A percentile compares a stretch with the other conserved stretches of the same genome.
phyloP scores from a whole-genome alignment of 2,329 filamentous ascomycete genomes.

The Penicillium psychrosexuale region DNA sequence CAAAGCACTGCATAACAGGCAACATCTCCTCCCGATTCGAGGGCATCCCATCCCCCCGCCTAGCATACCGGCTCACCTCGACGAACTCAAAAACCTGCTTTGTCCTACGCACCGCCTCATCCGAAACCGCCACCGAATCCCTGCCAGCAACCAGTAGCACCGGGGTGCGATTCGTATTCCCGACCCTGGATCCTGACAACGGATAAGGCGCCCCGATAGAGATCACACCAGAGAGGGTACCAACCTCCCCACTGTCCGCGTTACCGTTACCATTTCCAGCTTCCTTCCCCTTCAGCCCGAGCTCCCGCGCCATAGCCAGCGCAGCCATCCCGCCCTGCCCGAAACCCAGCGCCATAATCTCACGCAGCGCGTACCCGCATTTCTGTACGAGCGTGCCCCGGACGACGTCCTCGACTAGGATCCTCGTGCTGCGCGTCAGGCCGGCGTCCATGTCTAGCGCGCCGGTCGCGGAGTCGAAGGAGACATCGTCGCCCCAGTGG shows the following conservation, averaged over 20 bases:
- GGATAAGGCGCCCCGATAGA: conserved; percentile 45
- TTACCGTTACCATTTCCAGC: not conserved
- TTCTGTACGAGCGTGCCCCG: conserved; percentile 50
- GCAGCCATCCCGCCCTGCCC: conserved; percentile 66
- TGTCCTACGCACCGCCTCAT: conserved; percentile 61
- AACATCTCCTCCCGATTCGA: conserved; percentile 77
- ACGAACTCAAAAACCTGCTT: conserved; percentile 66
- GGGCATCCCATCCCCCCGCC: conserved; percentile 78
- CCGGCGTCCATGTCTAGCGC: conserved; percentile 62
- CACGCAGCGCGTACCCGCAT: conserved; percentile 59
- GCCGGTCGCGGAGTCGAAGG: conserved; percentile 51
- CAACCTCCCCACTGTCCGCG: conserved; percentile 9
- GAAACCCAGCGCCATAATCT: conserved; percentile 64
- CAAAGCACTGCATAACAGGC: conserved; percentile 78
- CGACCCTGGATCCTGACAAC: conserved; percentile 30
- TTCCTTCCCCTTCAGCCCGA: conserved; percentile 23
- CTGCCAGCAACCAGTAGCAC: conserved; percentile 43
- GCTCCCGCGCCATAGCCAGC: conserved; percentile 53
- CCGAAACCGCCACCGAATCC: conserved; percentile 54
- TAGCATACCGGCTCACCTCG: conserved; percentile 66
- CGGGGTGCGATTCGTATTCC: conserved; percentile 40
- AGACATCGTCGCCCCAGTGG: conserved; percentile 68
- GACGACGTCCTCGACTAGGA: conserved; percentile 54
- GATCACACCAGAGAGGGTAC: conserved; percentile 39
- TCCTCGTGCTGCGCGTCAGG: conserved; percentile 49